These are phyloP conservation scores for Eutypella sp. DNA, from an alignment of 2,329 filamentous ascomycete species.

Conservation along the genomic window DNA sequence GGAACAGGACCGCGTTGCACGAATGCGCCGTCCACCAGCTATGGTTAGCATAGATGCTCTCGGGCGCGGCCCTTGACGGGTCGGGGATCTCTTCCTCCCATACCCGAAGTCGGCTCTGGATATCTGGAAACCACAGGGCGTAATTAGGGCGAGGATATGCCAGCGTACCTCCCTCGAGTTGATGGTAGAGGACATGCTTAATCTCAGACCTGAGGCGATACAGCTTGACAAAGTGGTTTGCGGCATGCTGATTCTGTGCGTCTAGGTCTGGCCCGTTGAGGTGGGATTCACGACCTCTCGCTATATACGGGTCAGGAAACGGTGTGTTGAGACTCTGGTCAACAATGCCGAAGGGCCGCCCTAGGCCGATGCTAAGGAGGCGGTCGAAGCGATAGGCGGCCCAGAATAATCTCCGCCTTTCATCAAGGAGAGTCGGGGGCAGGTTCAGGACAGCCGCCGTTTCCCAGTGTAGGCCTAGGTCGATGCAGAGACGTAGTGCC, in stretches of 20 bases:
- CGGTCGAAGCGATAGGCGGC: conserved; percentile 24
- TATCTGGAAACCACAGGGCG: conserved; percentile 22
- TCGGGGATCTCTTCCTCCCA: conserved; percentile 26
- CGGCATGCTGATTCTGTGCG: conserved; percentile 18
- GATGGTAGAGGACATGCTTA: conserved; percentile 27
- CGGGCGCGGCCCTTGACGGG: conserved; percentile 17
- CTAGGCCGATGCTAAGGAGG: conserved; percentile 23
- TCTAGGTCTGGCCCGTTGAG: conserved; percentile 3
- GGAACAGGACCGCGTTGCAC: conserved; percentile 25
- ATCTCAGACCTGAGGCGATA: conserved; percentile 30
- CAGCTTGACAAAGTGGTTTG: conserved; percentile 25
- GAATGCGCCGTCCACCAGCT: conserved; percentile 28
- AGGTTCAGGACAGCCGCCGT: conserved; percentile 15
- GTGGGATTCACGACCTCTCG: background rate
- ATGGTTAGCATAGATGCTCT: conserved; percentile 23
- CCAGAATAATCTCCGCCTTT: conserved; percentile 22
- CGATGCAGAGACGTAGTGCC: conserved; percentile 27
- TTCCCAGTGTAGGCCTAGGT: conserved; percentile 30
- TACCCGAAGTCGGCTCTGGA: conserved; percentile 24
- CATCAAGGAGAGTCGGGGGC: conserved; percentile 18
- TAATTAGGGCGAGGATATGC: conserved; percentile 26
- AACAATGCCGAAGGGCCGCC: conserved; percentile 24
- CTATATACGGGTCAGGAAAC: conserved; percentile 18
- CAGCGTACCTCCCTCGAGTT: conserved; percentile 17
- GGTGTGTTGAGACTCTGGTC: conserved; percentile 20